Conservation (phyloP, 1,284 basidiomycete species). For the Tilletia setariae region DNA sequence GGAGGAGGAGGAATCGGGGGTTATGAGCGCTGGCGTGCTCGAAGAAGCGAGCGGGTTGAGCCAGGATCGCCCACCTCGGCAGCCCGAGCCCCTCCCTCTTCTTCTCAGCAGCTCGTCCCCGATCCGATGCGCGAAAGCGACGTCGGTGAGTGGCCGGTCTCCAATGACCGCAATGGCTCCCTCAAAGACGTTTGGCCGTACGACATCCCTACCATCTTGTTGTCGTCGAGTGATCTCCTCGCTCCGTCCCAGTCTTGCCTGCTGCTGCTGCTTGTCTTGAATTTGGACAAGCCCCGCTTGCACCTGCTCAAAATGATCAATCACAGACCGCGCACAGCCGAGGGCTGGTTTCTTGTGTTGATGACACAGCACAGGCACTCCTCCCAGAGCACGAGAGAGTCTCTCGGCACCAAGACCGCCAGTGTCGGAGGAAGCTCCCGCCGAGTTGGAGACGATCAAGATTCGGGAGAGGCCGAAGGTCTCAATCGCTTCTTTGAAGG, state of each 20-base stretch:
- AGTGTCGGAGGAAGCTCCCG: conserved; percentile 69
- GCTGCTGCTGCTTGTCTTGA: neutral
- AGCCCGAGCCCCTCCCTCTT: conserved; percentile 1
- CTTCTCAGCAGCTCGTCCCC: conserved; percentile 33
- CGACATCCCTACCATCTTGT: no score
- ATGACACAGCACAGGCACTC: conserved; percentile 79
- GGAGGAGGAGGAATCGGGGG: neutral
- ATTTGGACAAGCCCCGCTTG: conserved; percentile 30
- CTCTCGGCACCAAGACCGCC: conserved; percentile 69
- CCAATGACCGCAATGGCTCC: conserved; percentile 71
- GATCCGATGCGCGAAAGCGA: conserved; percentile 75
- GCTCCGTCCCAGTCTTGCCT: neutral
- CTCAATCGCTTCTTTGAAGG: conserved; percentile 71
- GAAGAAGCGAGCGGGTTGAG: no score
- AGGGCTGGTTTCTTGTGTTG: conserved; percentile 67
- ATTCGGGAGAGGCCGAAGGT: conserved; percentile 76
- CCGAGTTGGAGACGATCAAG: conserved; percentile 89
- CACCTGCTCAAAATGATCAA: conserved; percentile 61
- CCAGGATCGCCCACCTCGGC: neutral
- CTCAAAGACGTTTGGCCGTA: neutral
- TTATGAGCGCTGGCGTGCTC: conserved; percentile 2
- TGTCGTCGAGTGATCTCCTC: no score
- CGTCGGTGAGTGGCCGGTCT: conserved; percentile 85
- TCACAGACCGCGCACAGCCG: conserved; percentile 67
- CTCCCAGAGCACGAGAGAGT: conserved; percentile 68